Base-by-base conservation (phyloP, 176 grass and related monocot genomes). In the Oryza officinalis region DNA sequence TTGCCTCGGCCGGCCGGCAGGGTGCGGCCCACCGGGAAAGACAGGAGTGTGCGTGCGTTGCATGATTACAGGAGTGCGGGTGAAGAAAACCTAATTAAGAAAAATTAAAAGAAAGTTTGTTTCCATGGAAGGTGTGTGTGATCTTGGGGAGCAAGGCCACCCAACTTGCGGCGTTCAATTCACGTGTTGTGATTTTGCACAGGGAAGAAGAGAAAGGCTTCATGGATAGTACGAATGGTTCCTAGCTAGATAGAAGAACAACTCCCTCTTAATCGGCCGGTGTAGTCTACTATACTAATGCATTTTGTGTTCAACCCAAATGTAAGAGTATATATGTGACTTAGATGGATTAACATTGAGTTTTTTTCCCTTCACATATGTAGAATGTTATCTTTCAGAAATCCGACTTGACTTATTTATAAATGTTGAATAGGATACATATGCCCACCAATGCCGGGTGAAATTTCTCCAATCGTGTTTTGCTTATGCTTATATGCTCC, bases 51-150 rank as follows among this genome's bases (percentile, higher is more conserved):
- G 28, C 0, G 45, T 80, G 30, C 61, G 52, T 54, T 30, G 63
- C 82, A 63, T 80, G 47, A 18, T 75, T 84, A 17, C 2, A 63
- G 25, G 37, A 74, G 81, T 80, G 69, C 68, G 17, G 45, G 33
- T 57, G 86, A 74, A 88, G 68, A 57, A 78, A 78, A 68, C 71
- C 63, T 6, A n/a, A n/a, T n/a, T n/a, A 14, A 38, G 22, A 11
- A 28, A 22, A 38, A 14, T 13, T 18, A 8, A 22, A 57, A 22
- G 20, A 9, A 47, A 47, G 3, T 28, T 28, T 13, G 76, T 45
- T 71, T 25, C 66, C 25, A 17, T 61, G 38, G 75, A 54, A 20
- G 72, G 46, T 52, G 38, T 41, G 7, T 38, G 37, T 41, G 69
- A 3, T 15, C 8, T 37, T 5, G n/a, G 23, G 17, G 14, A 52